Percentiles rank a stretch among this genome's conserved stretches.
Conservation (phyloP, 257 asterid genomes). For the Nicotiana attenuata region DNA sequence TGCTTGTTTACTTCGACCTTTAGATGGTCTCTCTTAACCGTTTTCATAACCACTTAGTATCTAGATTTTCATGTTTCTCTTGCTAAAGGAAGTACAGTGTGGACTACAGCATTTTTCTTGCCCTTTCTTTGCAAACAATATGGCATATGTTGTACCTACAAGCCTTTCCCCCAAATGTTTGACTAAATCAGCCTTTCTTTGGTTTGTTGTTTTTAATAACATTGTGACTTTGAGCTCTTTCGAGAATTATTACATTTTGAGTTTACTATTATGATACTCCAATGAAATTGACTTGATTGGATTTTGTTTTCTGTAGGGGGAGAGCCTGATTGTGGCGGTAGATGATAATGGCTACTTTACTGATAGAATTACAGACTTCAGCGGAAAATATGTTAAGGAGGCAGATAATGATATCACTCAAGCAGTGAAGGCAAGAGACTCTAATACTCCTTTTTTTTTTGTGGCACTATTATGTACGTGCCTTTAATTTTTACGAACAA, state of each 20-base stretch:
- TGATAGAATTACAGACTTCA: constrained; percentile 73
- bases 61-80: not conserved
- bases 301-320: constrained; percentile 42
- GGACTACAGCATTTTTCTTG: not conserved
- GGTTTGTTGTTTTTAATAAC: not conserved
- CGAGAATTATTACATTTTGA: not conserved
- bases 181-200: not conserved
- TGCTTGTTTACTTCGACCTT: not conserved
- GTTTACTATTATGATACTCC: not conserved
- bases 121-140: not conserved
- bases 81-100: not conserved
- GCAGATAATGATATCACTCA: constrained; percentile 88
- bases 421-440: constrained; percentile 59
- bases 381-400: constrained; percentile 69
- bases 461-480: not conserved
- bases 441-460: not conserved
- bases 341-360: constrained; percentile 97
- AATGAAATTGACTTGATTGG: not conserved
- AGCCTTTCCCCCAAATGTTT: not conserved
- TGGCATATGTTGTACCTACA: not conserved
- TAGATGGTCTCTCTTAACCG: not conserved
- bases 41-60: not conserved
- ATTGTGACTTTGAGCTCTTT: not conserved
- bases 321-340: constrained; percentile 80
- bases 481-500: not conserved